Evolutionary conservation across 2,329 filamentous ascomycete genomes (phyloP).

Genomic region (Septoria linicola): DNA sequence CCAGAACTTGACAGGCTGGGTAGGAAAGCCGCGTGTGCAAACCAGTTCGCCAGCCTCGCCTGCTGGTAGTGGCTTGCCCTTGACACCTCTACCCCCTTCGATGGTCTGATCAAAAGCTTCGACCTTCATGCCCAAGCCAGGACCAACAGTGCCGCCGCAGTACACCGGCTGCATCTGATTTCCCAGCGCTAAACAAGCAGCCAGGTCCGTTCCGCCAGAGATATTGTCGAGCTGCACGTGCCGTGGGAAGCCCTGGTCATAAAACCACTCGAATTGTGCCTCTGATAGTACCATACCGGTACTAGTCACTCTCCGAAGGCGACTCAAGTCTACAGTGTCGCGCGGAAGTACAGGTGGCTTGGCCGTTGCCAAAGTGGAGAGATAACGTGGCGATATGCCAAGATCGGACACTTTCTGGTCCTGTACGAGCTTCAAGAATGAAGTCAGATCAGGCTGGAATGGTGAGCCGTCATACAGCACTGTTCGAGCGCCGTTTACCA

Average conservation of each 20-base stretch:
- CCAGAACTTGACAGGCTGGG: slow-evolving; percentile 61
- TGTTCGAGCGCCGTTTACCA: slow-evolving; percentile 60
- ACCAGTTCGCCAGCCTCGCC: slow-evolving; percentile 76
- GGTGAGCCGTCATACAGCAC: slow-evolving; percentile 83
- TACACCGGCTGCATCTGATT: slow-evolving; percentile 70
- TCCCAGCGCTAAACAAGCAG: slow-evolving; percentile 61
- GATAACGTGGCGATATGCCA: slow-evolving; percentile 73
- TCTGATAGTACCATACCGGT: slow-evolving; percentile 83
- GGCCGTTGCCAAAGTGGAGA: slow-evolving; percentile 68
- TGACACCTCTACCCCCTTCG: slow-evolving; percentile 44
- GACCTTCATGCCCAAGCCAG: slow-evolving; percentile 54
- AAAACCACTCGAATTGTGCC: slow-evolving; percentile 76
- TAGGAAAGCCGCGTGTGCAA: slow-evolving; percentile 67
- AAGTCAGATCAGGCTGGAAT: slow-evolving; percentile 66
- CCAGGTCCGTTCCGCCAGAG: slow-evolving; percentile 75
- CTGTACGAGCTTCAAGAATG: slow-evolving; percentile 62
- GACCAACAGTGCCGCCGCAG: slow-evolving; percentile 57
- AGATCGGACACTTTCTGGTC: slow-evolving; percentile 68
- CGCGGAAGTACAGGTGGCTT: slow-evolving; percentile 57
- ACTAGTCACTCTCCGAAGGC: slow-evolving; percentile 61
- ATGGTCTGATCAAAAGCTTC: slow-evolving; percentile 60
- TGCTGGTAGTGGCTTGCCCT: slow-evolving; percentile 54
- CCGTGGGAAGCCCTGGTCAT: slow-evolving; percentile 68
- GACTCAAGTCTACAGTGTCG: slow-evolving; percentile 61
- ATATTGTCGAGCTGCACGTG: slow-evolving; percentile 70